phyloP scores from a whole-genome alignment of 2,329 filamentous ascomycete species.

The Calonectria pauciramosa region DNA sequence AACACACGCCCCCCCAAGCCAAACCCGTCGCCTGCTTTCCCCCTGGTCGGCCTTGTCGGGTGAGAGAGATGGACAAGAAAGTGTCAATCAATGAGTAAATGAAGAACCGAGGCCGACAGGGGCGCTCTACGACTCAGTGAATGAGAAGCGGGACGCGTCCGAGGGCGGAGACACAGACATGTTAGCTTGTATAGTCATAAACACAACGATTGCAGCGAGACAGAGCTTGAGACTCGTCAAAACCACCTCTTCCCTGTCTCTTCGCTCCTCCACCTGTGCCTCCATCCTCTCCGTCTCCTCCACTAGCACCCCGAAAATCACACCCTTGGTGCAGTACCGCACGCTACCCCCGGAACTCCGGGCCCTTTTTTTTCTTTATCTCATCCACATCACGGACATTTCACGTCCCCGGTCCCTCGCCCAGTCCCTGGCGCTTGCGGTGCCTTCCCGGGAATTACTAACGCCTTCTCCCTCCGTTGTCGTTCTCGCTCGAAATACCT shows the following conservation, averaged over 20 bases:
- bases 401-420: slow-evolving; percentile 7
- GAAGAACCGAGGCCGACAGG: neutral
- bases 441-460: slow-evolving; percentile 29
- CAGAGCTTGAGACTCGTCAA: neutral
- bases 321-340: slow-evolving; percentile 19
- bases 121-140: neutral
- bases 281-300: neutral
- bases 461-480: slow-evolving; percentile 27
- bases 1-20: slow-evolving; percentile 15
- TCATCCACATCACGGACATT: slow-evolving; percentile 15
- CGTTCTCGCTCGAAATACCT: slow-evolving; percentile 1
- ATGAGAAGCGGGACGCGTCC: neutral
- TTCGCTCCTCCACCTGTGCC: slow-evolving; percentile 3
- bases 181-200: neutral
- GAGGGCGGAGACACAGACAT: slow-evolving; percentile 1
- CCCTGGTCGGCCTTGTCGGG: neutral
- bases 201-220: neutral
- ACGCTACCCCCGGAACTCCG: slow-evolving; percentile 17
- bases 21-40: neutral
- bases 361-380: slow-evolving; percentile 12
- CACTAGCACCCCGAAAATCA: slow-evolving; percentile 17
- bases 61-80: neutral
- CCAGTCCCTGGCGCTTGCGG: slow-evolving; percentile 27
- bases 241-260: neutral
- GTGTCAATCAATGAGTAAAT: slow-evolving; percentile 3